Percentiles rank a stretch among this genome's conserved stretches.
These are phyloP conservation scores for Kazachstania africana DNA, from an alignment of 805 yeast species.

Conservation along the genomic window DNA sequence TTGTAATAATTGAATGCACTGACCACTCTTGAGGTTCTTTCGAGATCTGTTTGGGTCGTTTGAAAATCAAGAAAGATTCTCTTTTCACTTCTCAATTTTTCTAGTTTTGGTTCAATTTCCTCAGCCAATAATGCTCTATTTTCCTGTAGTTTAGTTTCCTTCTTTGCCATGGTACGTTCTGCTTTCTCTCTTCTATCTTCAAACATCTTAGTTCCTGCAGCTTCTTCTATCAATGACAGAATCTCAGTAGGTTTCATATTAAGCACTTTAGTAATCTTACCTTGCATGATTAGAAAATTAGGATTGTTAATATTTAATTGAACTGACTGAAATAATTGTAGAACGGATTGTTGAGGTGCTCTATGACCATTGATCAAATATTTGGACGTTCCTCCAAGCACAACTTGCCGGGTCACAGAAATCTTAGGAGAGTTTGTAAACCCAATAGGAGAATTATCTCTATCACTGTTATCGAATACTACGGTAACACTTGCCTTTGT, in stretches of 20 bases:
- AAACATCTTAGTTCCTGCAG: slow-evolving; percentile 94
- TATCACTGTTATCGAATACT: slow-evolving; percentile 81
- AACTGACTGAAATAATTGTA: slow-evolving; percentile 84
- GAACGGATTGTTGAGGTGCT: slow-evolving; percentile 88
- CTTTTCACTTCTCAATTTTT: slow-evolving; percentile 69
- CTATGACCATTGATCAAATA: slow-evolving; percentile 91
- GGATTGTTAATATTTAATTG: slow-evolving; percentile 95
- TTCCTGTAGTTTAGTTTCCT: slow-evolving; percentile 73
- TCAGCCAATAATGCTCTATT: slow-evolving; percentile 62
- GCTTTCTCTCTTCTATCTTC: slow-evolving; percentile 91
- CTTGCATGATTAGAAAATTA: slow-evolving; percentile 96
- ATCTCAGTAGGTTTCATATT: slow-evolving; percentile 93
- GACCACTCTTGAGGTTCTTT: slow-evolving; percentile 58
- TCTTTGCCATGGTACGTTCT: slow-evolving; percentile 80
- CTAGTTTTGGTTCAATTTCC: slow-evolving; percentile 88
- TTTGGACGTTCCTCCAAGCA: slow-evolving; percentile 84
- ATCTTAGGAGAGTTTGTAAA: slow-evolving; percentile 68
- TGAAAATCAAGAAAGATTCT: slow-evolving; percentile 77
- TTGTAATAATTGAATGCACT: slow-evolving; percentile 61
- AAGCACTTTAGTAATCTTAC: slow-evolving; percentile 91
- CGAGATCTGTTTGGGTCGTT: slow-evolving; percentile 70
- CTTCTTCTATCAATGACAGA: slow-evolving; percentile 86
- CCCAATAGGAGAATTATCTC: slow-evolving; percentile 72
- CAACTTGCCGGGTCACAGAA: slow-evolving; percentile 84
- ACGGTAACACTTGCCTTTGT: slow-evolving; percentile 95